A percentile compares a stretch with the other conserved stretches of the same genome.
phyloP scores from a whole-genome alignment of 768 basidiomycete species.

The Podaxis sp. region DNA sequence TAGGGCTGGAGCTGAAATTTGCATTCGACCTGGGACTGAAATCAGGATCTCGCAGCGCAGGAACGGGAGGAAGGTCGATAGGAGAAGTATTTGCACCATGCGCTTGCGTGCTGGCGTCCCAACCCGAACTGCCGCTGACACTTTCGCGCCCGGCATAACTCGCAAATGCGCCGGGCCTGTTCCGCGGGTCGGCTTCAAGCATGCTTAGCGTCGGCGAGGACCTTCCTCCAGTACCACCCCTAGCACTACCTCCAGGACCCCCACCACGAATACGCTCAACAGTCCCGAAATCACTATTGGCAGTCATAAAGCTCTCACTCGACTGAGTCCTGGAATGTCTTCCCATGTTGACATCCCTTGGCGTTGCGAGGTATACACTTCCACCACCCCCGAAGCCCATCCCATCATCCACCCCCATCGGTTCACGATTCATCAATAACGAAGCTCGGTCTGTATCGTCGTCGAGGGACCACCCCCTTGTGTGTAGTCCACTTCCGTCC shows the following conservation, averaged over 20 bases:
- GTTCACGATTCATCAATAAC: conserved; percentile 1
- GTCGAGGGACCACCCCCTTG: conserved; percentile 9
- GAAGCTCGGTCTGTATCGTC: conserved; percentile 10
- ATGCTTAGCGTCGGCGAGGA: conserved; percentile 3
- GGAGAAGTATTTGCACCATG: conserved; percentile 8
- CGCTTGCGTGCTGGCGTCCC: conserved; percentile 6
- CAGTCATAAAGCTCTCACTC: conserved; percentile 1
- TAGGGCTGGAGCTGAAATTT: neutral
- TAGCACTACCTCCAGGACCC: too few relatives aligned
- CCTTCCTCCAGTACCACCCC: neutral
- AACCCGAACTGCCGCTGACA: conserved; percentile 1
- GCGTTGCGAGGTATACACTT: conserved; percentile 1
- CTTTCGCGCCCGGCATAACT: neutral
- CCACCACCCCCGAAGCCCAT: neutral
- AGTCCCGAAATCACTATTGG: neutral
- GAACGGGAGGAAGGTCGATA: neutral
- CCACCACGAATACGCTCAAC: neutral
- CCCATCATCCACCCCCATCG: conserved; percentile 10
- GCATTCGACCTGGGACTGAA: neutral
- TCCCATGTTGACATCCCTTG: neutral
- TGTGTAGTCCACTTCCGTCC: neutral
- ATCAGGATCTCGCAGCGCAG: neutral
- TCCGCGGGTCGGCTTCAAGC: neutral
- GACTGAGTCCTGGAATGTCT: neutral
- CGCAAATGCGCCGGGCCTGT: neutral